Evolutionary conservation across 805 yeast genomes (phyloP).

Genomic region (Lachancea kluyveri): DNA sequence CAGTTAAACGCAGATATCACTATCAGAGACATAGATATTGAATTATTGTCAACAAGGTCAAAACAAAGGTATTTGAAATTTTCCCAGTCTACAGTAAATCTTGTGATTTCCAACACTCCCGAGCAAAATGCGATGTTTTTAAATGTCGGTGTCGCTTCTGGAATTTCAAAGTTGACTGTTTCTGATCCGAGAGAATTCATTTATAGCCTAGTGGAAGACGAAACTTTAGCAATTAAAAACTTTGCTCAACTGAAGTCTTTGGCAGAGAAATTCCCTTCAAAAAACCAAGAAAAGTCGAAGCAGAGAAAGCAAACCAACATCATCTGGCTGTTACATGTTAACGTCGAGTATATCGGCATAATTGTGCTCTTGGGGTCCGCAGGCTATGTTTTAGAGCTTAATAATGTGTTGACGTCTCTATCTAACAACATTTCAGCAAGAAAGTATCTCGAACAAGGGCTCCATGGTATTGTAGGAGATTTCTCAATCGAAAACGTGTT

Average conservation of each 20-base stretch:
- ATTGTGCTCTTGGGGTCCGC: conserved; percentile 24
- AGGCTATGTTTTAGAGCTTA: conserved; percentile 25
- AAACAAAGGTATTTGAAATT: conserved; percentile 1
- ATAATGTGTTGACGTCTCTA: conserved; percentile 15
- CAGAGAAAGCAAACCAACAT: neutral
- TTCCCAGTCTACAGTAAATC: conserved; percentile 4
- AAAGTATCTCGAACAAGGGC: too few relatives aligned
- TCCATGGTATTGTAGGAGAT: conserved; percentile 14
- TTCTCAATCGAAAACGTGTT: conserved; percentile 25
- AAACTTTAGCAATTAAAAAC: conserved; percentile 19
- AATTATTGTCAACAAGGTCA: neutral
- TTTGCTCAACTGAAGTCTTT: conserved; percentile 10
- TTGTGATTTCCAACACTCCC: neutral
- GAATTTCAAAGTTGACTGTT: conserved; percentile 14
- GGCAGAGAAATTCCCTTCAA: neutral
- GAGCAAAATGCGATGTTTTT: too few relatives aligned
- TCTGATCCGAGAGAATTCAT: conserved; percentile 25
- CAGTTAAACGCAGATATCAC: too few relatives aligned
- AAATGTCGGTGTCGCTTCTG: conserved; percentile 1
- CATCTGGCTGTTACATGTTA: conserved; percentile 17
- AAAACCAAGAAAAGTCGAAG: neutral
- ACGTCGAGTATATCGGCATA: conserved; percentile 24
- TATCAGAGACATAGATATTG: neutral
- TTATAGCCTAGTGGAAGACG: conserved; percentile 23
- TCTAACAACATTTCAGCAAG: too few relatives aligned